Percentiles rank a stretch among this genome's conserved stretches.
Evolutionary conservation across 1,284 basidiomycete genomes (phyloP).

Genomic region (Coniferiporia sulphurascens): DNA sequence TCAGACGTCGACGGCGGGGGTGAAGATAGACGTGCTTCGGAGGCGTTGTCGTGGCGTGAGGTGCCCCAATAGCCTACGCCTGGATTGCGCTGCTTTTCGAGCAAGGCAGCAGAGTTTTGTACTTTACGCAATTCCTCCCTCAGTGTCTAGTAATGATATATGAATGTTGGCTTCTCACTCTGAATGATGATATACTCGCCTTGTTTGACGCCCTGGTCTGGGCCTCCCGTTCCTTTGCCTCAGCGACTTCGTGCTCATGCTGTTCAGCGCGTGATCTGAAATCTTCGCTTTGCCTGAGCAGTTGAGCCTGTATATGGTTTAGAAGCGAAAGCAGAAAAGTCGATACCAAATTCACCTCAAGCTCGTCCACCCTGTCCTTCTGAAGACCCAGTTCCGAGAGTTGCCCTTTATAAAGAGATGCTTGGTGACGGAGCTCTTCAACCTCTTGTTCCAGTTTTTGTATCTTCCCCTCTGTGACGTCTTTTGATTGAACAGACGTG

Average conservation of each 20-base stretch:
- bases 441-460: slow-evolving; percentile 52
- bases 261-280: slow-evolving; percentile 38
- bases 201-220: slow-evolving; percentile 72
- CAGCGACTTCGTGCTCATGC: slow-evolving; percentile 59
- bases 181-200: slow-evolving; percentile 34
- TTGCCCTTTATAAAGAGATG: slow-evolving; percentile 41
- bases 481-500: slow-evolving; percentile 48
- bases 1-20: slow-evolving; percentile 40
- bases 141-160: slow-evolving; percentile 50
- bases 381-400: slow-evolving; percentile 44
- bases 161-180: slow-evolving; percentile 4
- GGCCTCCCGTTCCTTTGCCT: slow-evolving; percentile 56
- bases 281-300: slow-evolving; percentile 41
- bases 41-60: slow-evolving; percentile 35
- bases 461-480: slow-evolving; percentile 55
- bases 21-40: slow-evolving; percentile 42
- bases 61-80: slow-evolving; percentile 89
- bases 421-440: slow-evolving; percentile 46
- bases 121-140: slow-evolving; percentile 91
- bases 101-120: slow-evolving; percentile 82
- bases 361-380: slow-evolving; percentile 48
- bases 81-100: slow-evolving; percentile 85
- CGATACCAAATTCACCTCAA: slow-evolving; percentile 45
- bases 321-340: not conserved
- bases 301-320: slow-evolving; percentile 35